Evolutionary conservation across 306 rosid species (phyloP), one percentile per base, ranked within the genome.

Genomic region (Inga oerstediana): DNA sequence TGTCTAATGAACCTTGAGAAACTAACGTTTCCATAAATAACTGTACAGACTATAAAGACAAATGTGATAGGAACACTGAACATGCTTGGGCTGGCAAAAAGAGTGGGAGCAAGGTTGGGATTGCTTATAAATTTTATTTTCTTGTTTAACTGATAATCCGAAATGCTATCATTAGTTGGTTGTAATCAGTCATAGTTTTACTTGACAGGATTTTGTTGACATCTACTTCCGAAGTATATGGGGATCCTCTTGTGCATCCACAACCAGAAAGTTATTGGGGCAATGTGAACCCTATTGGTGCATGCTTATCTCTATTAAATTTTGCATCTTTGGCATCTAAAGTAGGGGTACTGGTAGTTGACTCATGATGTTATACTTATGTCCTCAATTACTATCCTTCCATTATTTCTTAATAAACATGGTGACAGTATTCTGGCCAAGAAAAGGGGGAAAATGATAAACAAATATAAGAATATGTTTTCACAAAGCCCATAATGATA

Each of bases 71-170:
- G 96, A 74, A 90, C 96, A 4, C 75, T 92, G 81, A 92, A 90
- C 83, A 92, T 92, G 96, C 88, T 92, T 46, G 96, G 96, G 75
- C 96, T 92, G 59, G 93, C 96, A 20, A 92, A 90, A 89, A 89
- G 93, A 72, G 93, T 92, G 76, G 96, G 96, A 72, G 93, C 96
- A 8, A 88, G 93, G 96, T 88, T 77, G 51, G 75, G n/a, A 48
- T 37, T 48, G 15, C 30, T 64, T 16, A 16, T 45, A 56, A 51
- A 8, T 13, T 58, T 44, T 9, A 12, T 58, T 4, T 70, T 20
- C 17, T 27, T 37, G 37, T 45, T 45, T 19, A 10, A 5, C 35
- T 67, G 16, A 49, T 66, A 16, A 14, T 17, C 6, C 69, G 66
- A 73, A 27, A 24, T 65, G 35, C 10, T 45, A 35, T 56, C 73